A percentile compares a stretch with the other conserved stretches of the same genome.
These are phyloP conservation scores for Verbena officinalis DNA, from an alignment of 257 asterid species.

Conservation along the genomic window DNA sequence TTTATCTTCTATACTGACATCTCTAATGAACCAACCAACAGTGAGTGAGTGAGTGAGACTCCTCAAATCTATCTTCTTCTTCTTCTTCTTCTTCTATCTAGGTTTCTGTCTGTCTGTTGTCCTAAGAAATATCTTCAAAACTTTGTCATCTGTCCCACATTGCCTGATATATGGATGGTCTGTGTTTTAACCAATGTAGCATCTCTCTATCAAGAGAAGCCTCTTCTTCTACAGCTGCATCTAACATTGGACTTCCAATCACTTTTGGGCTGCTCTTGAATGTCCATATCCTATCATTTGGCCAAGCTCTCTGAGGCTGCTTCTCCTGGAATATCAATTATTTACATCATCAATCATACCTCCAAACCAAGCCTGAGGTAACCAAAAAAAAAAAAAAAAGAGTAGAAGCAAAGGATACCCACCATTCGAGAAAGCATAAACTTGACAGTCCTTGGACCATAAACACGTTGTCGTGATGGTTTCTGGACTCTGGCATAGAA, in stretches of 20 bases:
- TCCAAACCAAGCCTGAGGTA: too few species aligned
- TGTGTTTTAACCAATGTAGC: constrained; percentile 89
- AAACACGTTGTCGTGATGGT: constrained; percentile 93
- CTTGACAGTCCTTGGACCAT: constrained; percentile 90
- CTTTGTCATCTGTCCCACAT: constrained; percentile 77
- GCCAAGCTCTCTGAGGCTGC: constrained; percentile 93
- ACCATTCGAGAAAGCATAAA: constrained; percentile 92
- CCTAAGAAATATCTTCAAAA: constrained; percentile 49
- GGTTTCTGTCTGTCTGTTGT: constrained; percentile 21
- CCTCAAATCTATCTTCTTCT: neutral
- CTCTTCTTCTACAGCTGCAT: constrained; percentile 64
- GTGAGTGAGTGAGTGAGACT: constrained; percentile 17
- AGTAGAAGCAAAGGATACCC: constrained; percentile 24
- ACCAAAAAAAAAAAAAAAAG: too few species aligned
- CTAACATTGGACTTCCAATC: constrained; percentile 89
- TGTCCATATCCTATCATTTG: constrained; percentile 89
- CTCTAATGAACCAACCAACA: constrained; percentile 10
- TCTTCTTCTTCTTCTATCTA: constrained; percentile 10
- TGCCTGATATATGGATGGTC: constrained; percentile 76
- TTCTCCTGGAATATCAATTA: constrained; percentile 67
- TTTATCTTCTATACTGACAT: constrained; percentile 17
- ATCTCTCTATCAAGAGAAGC: constrained; percentile 67
- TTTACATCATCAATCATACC: too few species aligned
- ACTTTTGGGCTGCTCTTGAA: constrained; percentile 62
- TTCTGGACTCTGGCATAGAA: constrained; percentile 90